Evolutionary conservation across 176 grass and related monocot species (phyloP), one percentile per base, ranked within the genome.

Genomic region (Thinopyrum elongatum): DNA sequence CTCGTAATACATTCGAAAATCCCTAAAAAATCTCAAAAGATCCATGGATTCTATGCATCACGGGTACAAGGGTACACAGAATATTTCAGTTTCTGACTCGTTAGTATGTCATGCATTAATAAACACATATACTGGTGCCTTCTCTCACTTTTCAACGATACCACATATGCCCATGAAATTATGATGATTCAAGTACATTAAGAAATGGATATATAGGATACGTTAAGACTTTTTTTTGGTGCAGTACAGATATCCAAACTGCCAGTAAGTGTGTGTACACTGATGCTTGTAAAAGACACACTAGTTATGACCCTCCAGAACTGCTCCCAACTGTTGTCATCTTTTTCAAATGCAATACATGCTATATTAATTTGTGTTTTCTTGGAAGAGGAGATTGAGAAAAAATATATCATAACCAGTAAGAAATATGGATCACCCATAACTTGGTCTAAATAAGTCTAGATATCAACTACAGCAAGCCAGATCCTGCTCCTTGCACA

Each of bases 241-340:
- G 16, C 42, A 51, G 27, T 21, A 53, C 44, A 76, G 4, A 7
- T 31, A 76, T 76, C 73, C 44, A 51, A 76, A 76, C 15, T 31
- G 17, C 27, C 44, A 74, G 41, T 2, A 31, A 33, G 46, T 55
- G 26, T 55, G 46, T 47, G 27, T 10, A 76, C 27, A 12, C 16
- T 29, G 44, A 76, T 80, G 31, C 23, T 47, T 28, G 23, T 74
- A 44, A 47, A 47, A 74, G 13, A 13, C 39, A 46, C 6, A 28
- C 71, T 74, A 47, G 41, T 70, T 81, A 33, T 36, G 5, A 83
- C 15, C 51, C 80, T 72, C 66, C n/a, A 70, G 46, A 59, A 57
- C 8, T 69, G 16, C 44, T 57, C 65, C 44, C 22, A 72, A 15
- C 26, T 29, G 26, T 80, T 31, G 6, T 13, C 38, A 17, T 80